phyloP scores from a whole-genome alignment of 495 filamentous ascomycete species.

The Aspergillus taichungensis region DNA sequence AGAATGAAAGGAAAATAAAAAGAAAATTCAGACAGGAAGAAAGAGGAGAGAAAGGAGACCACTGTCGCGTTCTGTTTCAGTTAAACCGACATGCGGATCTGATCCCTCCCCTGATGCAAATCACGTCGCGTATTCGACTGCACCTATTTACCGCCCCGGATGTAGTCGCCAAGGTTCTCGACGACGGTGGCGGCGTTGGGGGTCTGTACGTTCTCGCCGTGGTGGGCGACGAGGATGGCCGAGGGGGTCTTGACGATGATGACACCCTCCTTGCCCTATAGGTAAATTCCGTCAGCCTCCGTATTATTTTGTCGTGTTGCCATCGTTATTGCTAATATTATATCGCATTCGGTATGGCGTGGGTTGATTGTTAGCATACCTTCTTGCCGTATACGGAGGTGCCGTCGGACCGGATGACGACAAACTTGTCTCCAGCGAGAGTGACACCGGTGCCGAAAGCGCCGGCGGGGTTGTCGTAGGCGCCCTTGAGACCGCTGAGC shows the following conservation, averaged over 20 bases:
- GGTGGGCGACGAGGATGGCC: constrained; percentile 79
- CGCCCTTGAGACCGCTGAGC: constrained; percentile 25
- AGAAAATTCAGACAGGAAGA: constrained; percentile 5
- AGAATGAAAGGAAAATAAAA: constrained; percentile 2
- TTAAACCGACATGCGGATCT: constrained; percentile 4
- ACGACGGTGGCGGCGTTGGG: constrained; percentile 31
- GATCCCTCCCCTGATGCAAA: neutral
- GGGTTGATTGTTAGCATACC: constrained; percentile 39
- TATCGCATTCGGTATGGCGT: no score
- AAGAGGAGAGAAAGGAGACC: neutral
- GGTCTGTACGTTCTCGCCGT: constrained; percentile 59
- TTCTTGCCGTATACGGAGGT: constrained; percentile 77
- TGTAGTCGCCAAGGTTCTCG: constrained; percentile 37
- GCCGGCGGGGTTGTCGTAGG: constrained; percentile 21
- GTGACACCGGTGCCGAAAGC: constrained; percentile 50
- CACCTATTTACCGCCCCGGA: constrained; percentile 28
- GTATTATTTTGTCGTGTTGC: no score
- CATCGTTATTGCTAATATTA: no score
- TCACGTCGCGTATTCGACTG: neutral
- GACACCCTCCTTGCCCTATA: constrained; percentile 73
- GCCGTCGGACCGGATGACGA: constrained; percentile 64
- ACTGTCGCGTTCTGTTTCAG: constrained; percentile 9
- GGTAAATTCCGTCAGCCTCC: neutral
- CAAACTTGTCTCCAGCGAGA: constrained; percentile 61
- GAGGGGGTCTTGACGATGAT: constrained; percentile 72